phyloP scores from a whole-genome alignment of 257 asterid species.

The Fraxinus cuspidata region DNA sequence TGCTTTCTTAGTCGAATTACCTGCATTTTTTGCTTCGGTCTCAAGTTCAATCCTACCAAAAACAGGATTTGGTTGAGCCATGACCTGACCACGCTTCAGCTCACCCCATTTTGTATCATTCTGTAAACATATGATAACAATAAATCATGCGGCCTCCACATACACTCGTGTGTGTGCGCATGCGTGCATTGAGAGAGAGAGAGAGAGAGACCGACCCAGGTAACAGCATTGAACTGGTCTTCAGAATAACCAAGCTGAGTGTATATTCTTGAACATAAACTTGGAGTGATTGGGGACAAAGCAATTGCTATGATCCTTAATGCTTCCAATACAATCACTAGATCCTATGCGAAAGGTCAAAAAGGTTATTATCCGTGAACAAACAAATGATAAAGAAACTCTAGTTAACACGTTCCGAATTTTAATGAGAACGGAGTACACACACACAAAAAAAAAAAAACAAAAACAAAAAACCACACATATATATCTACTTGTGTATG shows the following conservation, averaged over 20 bases:
- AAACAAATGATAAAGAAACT: not conserved
- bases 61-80: slow-evolving; percentile 73
- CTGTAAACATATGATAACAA: slow-evolving; percentile 44
- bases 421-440: not conserved
- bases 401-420: not conserved
- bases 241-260: slow-evolving; percentile 85
- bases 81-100: slow-evolving; percentile 69
- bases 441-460: not conserved
- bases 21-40: slow-evolving; percentile 36
- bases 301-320: slow-evolving; percentile 81
- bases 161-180: not conserved
- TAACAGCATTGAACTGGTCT: slow-evolving; percentile 65
- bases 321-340: slow-evolving; percentile 73
- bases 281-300: slow-evolving; percentile 76
- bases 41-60: slow-evolving; percentile 76
- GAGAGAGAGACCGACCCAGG: slow-evolving; percentile 64
- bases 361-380: not conserved
- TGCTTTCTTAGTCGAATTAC: slow-evolving; percentile 45
- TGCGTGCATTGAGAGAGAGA: slow-evolving; percentile 14
- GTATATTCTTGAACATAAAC: slow-evolving; percentile 67
- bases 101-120: slow-evolving; percentile 89
- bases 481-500: not conserved
- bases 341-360: slow-evolving; percentile 51
- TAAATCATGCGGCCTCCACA: slow-evolving; percentile 13
- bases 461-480: no score